Base-by-base conservation (phyloP, 2,329 filamentous ascomycete genomes). In the Rugonectria rugulosa region DNA sequence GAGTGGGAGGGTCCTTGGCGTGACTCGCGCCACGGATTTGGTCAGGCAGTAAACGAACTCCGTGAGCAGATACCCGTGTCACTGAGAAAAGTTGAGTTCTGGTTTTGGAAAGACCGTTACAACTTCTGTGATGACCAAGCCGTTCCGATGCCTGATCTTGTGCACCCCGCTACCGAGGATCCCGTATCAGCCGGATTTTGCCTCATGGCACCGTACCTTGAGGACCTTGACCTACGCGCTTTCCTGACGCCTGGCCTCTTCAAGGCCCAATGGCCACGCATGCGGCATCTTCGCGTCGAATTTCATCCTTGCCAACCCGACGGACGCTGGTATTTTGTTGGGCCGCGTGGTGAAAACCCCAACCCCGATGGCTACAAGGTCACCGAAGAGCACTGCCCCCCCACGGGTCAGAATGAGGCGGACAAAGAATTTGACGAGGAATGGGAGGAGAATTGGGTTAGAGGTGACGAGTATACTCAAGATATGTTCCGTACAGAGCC, bases 1-100 rank as follows among this genome's bases (percentile, higher is more conserved):
- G 42, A 40, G 7, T 53, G 50, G 50, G 42, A 53, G 36, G 49
- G 49, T 15, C 41, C 15, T n/a, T 53, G 41, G 49, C 49, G 41
- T 32, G 49, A 46, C 41, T 53, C 50, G 34, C 42, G 50, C 8
- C 50, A 53, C 26, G 50, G 20, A 7, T 53, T 47, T 23, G 36
- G 50, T 6, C 17, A 17, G 17, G 42, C 50, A n/a, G 42, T 53
- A 21, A 43, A 53, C 17, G 27, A 53, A 20, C 9, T 53, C 2
- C 27, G n/a, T 12, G 17, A 42, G 12, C 26, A 53, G 42, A 34
- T 53, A 12, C 50, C 36, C 11, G 5, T 20, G 5, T 42, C 50
- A 7, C 15, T 42, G 10, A 34, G 36, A 42, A 53, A 42, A 9
- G 50, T 9, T 1, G 41, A 5, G 14, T 12, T 53, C 4, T 21